These are phyloP conservation scores for Saturnispora besseyi DNA, from an alignment of 805 yeast genomes.

Conservation along the genomic window DNA sequence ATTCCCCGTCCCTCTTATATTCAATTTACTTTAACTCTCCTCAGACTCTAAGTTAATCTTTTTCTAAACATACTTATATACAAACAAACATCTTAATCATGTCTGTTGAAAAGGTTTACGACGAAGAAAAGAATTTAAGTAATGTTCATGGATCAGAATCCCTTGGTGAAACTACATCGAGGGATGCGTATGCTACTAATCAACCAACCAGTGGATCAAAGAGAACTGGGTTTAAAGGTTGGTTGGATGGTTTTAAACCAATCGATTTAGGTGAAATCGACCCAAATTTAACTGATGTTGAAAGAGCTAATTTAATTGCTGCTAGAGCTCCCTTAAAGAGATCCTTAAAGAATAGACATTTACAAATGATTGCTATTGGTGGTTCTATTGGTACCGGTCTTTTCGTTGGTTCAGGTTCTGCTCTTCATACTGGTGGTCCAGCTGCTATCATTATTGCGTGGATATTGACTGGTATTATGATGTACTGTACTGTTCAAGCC, in stretches of 20 bases:
- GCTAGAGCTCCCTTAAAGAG: conserved; percentile 44
- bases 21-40: too few species aligned
- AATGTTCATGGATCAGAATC: conserved; percentile 13
- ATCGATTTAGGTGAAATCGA: conserved; percentile 32
- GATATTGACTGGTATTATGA: conserved; percentile 49
- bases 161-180: conserved; percentile 9
- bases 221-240: conserved; percentile 9
- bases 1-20: not conserved
- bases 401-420: conserved; percentile 62
- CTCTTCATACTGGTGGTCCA: conserved; percentile 64
- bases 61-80: too few species aligned
- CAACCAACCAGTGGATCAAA: not conserved
- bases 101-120: conserved; percentile 12
- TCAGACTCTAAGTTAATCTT: not conserved
- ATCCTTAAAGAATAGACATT: conserved; percentile 52
- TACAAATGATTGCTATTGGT: conserved; percentile 77
- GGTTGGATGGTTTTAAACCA: conserved; percentile 27
- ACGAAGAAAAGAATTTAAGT: conserved; percentile 15
- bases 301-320: conserved; percentile 38
- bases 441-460: conserved; percentile 57
- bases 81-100: not conserved
- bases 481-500: conserved; percentile 56
- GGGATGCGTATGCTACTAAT: conserved; percentile 4
- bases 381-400: conserved; percentile 82
- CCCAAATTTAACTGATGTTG: conserved; percentile 35